These are phyloP conservation scores for Cladosporium sphaerospermum DNA, from an alignment of 2,329 filamentous ascomycete species.

Conservation along the genomic window DNA sequence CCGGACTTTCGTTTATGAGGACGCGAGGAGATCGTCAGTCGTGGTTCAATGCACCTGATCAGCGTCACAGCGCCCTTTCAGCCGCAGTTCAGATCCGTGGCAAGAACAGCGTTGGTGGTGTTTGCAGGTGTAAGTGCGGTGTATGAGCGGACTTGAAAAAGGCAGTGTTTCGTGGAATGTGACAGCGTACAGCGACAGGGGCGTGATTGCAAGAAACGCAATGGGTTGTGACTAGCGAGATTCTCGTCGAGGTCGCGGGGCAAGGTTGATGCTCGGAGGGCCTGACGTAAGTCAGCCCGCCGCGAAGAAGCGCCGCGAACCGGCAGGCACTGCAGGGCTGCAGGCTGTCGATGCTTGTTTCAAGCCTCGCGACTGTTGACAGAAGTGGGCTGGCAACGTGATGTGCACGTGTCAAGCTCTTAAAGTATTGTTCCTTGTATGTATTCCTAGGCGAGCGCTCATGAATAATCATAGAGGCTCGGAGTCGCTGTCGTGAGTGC, in stretches of 20 bases:
- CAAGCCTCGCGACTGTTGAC: background rate
- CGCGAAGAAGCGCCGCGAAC: background rate
- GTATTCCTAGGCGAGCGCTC: too few relatives aligned
- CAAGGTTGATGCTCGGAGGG: background rate
- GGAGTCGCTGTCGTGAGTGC: background rate
- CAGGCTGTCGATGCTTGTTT: background rate
- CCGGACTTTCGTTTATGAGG: background rate
- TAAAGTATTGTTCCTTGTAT: too few relatives aligned
- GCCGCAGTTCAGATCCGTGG: slow-evolving; percentile 3
- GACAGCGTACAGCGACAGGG: too few relatives aligned
- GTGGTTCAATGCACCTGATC: slow-evolving; percentile 7
- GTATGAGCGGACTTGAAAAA: background rate
- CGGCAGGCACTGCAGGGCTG: background rate
- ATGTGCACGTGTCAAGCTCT: too few relatives aligned
- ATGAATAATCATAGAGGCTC: too few relatives aligned
- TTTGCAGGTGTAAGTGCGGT: background rate
- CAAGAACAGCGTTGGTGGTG: background rate
- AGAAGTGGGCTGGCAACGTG: too few relatives aligned
- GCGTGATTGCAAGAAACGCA: background rate
- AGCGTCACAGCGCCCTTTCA: slow-evolving; percentile 4
- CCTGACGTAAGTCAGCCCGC: background rate
- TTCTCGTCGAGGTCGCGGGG: background rate
- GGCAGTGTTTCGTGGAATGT: too few relatives aligned
- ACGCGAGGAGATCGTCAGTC: background rate
- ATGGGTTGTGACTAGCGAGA: background rate